Conservation (phyloP, 1,139 yeast genomes). For the Nakaseomyces sp. region DNA sequence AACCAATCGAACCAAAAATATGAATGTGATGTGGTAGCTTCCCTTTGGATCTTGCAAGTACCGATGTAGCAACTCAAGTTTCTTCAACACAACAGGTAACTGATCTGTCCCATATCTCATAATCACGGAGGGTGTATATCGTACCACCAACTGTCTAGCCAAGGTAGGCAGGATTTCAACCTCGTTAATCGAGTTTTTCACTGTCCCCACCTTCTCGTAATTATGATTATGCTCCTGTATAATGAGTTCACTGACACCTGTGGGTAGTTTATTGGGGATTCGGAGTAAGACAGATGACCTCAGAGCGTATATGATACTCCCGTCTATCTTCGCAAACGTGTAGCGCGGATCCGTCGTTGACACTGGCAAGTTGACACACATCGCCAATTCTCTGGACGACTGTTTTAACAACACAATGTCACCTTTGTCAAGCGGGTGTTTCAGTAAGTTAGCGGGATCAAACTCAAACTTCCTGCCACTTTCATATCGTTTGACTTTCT, state of each 20-base stretch:
- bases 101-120: conserved; percentile 31
- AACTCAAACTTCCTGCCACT: conserved; percentile 5
- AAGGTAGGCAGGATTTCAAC: conserved; percentile 21
- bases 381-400: conserved; percentile 34
- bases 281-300: conserved; percentile 42
- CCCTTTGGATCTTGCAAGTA: conserved; percentile 40
- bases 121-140: conserved; percentile 22
- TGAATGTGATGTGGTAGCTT: conserved; percentile 44
- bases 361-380: conserved; percentile 38
- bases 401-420: conserved; percentile 39
- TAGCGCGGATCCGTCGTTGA: conserved; percentile 40
- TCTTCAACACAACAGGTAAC: conserved; percentile 33
- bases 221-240: conserved; percentile 25
- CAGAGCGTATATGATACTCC: conserved; percentile 45
- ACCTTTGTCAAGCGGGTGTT: conserved; percentile 34
- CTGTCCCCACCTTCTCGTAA: conserved; percentile 26
- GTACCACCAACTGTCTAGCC: conserved; percentile 27
- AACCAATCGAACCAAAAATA: conserved; percentile 38
- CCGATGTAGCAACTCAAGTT: conserved; percentile 48
- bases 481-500: neutral
- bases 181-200: conserved; percentile 23
- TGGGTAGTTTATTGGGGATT: conserved; percentile 36
- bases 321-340: conserved; percentile 48
- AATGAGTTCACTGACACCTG: conserved; percentile 18
- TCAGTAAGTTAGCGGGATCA: conserved; percentile 12